These are phyloP conservation scores for cucumber (Cucumis sativus) DNA, from an alignment of 306 rosid species.

Conservation along the genomic window Cucumber_9930_V3 NC_026660.2:28106001-28106500, in stretches of 20 bases:
- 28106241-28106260: slow-evolving; percentile 32
- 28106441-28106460: slow-evolving; percentile 22
- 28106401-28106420: slow-evolving; percentile 10
- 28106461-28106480: slow-evolving; percentile 32
- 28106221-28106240: slow-evolving; percentile 62
- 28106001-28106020: slow-evolving; percentile 53
- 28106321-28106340: slow-evolving; percentile 26
- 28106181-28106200: slow-evolving; percentile 57
- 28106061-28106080: slow-evolving; percentile 52
- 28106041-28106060: slow-evolving; percentile 48
- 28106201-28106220: slow-evolving; percentile 41
- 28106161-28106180: slow-evolving; percentile 52
- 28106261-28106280: slow-evolving; percentile 11
- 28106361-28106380: neutral
- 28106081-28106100: slow-evolving; percentile 30
- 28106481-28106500: slow-evolving; percentile 52
- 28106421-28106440: slow-evolving; percentile 13
- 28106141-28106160: slow-evolving; percentile 56
- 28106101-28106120: slow-evolving; percentile 45
- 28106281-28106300: slow-evolving; percentile 41
- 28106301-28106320: slow-evolving; percentile 60
- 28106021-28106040: slow-evolving; percentile 45
- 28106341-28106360: slow-evolving; percentile 3
- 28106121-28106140: slow-evolving; percentile 50
- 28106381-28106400: slow-evolving; percentile 10